A percentile compares a stretch with the other conserved stretches of the same genome.
Evolutionary conservation across 2,329 filamentous ascomycete genomes (phyloP).

Genomic region (Metarhizium brunneum): DNA sequence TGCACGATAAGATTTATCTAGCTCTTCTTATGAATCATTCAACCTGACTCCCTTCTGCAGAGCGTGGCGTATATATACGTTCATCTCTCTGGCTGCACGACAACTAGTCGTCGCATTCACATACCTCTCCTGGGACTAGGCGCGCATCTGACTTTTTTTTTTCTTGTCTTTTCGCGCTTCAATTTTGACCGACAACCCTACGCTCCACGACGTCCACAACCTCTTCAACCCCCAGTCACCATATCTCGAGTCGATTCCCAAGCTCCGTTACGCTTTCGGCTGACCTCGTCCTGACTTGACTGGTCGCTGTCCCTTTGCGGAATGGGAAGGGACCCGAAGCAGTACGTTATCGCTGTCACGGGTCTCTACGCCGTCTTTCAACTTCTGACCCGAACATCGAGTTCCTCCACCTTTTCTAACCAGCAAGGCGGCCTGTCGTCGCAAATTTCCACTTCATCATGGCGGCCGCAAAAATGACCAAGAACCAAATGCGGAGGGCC

Average conservation of each 20-base stretch:
- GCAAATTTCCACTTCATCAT: conserved; percentile 31
- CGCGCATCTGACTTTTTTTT: too few species aligned
- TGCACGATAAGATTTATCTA: conserved; percentile 1
- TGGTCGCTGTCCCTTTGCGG: background rate
- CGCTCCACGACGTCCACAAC: background rate
- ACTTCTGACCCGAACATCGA: conserved; percentile 24
- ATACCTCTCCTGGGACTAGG: too few species aligned
- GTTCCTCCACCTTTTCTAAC: conserved; percentile 18
- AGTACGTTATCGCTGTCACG: conserved; percentile 23
- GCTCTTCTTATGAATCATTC: background rate
- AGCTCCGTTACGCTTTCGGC: background rate
- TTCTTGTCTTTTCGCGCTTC: background rate
- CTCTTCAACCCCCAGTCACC: background rate
- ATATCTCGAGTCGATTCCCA: background rate
- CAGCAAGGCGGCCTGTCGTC: conserved; percentile 17
- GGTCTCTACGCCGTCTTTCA: conserved; percentile 27
- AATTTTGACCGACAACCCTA: background rate
- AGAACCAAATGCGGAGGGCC: conserved; percentile 86
- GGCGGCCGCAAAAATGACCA: conserved; percentile 68
- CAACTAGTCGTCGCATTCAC: too few species aligned
- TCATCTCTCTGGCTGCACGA: too few species aligned
- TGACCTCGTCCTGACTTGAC: background rate
- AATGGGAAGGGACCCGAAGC: conserved; percentile 30
- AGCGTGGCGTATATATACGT: too few species aligned
- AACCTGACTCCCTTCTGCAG: too few species aligned